Evolutionary conservation across 441 rosid species (phyloP).

Genomic region (Syzygium malaccense): DNA sequence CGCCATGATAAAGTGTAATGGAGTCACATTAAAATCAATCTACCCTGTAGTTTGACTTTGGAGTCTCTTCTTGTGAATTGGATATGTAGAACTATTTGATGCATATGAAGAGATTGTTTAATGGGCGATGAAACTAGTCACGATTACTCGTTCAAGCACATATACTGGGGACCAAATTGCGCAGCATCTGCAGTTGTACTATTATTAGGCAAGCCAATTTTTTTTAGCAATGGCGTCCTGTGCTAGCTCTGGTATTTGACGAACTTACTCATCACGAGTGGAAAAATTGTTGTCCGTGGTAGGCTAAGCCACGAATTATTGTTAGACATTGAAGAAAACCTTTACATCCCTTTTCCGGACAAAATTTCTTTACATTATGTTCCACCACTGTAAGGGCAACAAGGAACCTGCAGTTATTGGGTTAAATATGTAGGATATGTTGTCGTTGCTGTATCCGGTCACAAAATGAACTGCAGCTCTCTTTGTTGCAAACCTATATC

Average conservation of each 20-base stretch:
- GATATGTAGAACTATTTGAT: background rate
- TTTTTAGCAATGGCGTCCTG: background rate
- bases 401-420: background rate
- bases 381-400: background rate
- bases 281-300: background rate
- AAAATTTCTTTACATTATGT: background rate
- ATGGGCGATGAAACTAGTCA: background rate
- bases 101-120: background rate
- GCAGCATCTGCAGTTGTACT: background rate
- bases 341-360: background rate
- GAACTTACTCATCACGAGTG: background rate
- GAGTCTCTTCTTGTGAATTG: background rate
- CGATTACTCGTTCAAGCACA: background rate
- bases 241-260: background rate
- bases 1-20: background rate
- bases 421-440: background rate
- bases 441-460: background rate
- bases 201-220: background rate
- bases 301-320: background rate
- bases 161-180: background rate
- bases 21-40: background rate
- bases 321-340: background rate
- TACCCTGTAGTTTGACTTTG: background rate
- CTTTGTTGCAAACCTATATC: conserved; percentile 27
- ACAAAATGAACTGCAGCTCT: conserved; percentile 23